These are phyloP conservation scores for Piromyces finnis DNA, from an alignment of 192 early-diverging fungal species.

Conservation along the genomic window DNA sequence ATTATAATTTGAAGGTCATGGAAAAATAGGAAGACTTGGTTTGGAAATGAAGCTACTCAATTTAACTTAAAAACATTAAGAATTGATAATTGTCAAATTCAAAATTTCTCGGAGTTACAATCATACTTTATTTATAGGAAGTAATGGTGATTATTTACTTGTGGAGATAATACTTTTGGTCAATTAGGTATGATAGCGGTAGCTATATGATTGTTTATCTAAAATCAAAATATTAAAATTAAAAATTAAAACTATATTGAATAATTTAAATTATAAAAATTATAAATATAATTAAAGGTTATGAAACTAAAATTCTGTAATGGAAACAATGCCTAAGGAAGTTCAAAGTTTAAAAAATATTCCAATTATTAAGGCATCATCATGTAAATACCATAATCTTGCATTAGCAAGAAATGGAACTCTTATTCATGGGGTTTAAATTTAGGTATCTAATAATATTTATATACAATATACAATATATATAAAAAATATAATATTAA, in stretches of 20 bases:
- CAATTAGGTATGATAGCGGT: not conserved
- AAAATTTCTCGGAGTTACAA: not conserved
- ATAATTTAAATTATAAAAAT: too few species aligned
- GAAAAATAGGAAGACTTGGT: not conserved
- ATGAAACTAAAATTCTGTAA: not conserved
- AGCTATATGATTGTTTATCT: too few species aligned
- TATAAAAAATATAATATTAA: too few species aligned
- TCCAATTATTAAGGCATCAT: conserved; percentile 32
- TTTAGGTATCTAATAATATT: conserved; percentile 14
- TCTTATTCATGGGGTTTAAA: conserved; percentile 54
- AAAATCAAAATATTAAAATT: too few species aligned
- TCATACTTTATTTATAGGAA: not conserved
- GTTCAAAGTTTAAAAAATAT: conserved; percentile 32
- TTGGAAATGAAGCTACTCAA: not conserved
- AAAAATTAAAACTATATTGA: too few species aligned
- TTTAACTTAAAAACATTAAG: not conserved
- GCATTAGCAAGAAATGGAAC: conserved; percentile 30
- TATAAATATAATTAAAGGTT: not conserved
- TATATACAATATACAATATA: too few species aligned
- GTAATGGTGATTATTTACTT: not conserved
- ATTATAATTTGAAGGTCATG: not conserved
- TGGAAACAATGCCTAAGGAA: conserved; percentile 18
- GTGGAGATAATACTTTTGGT: not conserved
- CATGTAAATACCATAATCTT: conserved; percentile 46
- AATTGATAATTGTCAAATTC: not conserved